These are phyloP conservation scores for Peronospora destructor DNA, from an alignment of 352 stramenopile species.

Conservation along the genomic window DNA sequence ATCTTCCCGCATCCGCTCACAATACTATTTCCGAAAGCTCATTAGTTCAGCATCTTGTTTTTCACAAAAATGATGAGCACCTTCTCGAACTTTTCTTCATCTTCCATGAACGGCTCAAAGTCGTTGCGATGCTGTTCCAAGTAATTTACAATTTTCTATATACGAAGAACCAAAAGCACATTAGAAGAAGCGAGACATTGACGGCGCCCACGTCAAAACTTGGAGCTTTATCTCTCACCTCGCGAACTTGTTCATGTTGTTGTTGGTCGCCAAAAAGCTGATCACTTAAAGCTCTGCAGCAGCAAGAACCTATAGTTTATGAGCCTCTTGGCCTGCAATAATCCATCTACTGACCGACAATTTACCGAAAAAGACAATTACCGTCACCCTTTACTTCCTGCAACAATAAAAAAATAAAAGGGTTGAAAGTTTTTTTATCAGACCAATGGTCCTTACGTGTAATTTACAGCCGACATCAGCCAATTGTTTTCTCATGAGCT, in stretches of 20 bases:
- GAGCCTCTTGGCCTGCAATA: background rate
- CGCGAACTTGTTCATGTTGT: conserved; percentile 54
- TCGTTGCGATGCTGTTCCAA: conserved; percentile 63
- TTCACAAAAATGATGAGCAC: conserved; percentile 13
- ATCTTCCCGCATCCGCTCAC: conserved; percentile 67
- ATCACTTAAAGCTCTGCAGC: conserved; percentile 50
- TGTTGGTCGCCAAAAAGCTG: conserved; percentile 72
- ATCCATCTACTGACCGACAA: background rate
- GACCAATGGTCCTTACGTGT: conserved; percentile 9
- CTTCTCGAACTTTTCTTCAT: conserved; percentile 81
- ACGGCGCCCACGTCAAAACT: background rate
- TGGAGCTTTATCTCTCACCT: conserved; percentile 24
- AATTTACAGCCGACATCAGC: conserved; percentile 59
- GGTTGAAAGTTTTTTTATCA: background rate
- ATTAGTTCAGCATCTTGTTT: background rate
- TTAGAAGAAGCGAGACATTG: background rate
- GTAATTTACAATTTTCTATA: conserved; percentile 62
- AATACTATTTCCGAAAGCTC: conserved; percentile 40
- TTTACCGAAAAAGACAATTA: conserved; percentile 79
- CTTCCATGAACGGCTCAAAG: conserved; percentile 86
- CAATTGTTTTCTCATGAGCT: conserved; percentile 52
- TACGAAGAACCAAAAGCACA: background rate
- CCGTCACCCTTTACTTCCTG: conserved; percentile 75
- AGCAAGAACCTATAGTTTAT: conserved; percentile 10
- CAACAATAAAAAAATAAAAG: background rate